Evolutionary conservation across 345 rosid genomes (phyloP).

Genomic region (Ceriops tagal): DNA sequence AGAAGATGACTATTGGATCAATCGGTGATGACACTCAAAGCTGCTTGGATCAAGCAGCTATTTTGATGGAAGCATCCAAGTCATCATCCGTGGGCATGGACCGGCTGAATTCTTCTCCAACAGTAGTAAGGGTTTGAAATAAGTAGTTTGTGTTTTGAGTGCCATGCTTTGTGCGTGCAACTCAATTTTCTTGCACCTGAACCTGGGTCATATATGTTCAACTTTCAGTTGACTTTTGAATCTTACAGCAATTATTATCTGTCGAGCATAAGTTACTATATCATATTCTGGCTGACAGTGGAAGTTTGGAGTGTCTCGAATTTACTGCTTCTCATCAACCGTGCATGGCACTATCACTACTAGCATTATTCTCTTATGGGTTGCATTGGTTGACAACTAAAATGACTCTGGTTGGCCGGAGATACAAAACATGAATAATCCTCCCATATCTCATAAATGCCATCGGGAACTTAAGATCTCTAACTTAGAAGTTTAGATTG

Average conservation of each 20-base stretch:
- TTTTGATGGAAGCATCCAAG: constrained; percentile 70
- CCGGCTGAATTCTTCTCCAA: constrained; percentile 71
- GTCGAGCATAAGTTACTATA: background rate
- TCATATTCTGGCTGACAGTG: background rate
- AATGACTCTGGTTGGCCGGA: too few species aligned
- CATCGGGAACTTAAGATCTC: too few species aligned
- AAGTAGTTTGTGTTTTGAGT: background rate
- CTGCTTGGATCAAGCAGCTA: constrained; percentile 80
- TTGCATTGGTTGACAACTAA: too few species aligned
- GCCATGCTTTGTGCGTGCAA: constrained; percentile 1
- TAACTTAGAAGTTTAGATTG: too few species aligned
- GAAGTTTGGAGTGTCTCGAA: background rate
- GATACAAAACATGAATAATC: too few species aligned
- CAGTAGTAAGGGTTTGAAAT: constrained; percentile 33
- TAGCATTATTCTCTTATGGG: too few species aligned
- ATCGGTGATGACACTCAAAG: constrained; percentile 77
- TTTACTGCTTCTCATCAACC: background rate
- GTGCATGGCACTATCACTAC: too few species aligned
- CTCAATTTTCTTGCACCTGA: background rate
- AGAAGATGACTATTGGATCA: constrained; percentile 58
- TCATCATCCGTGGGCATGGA: constrained; percentile 66
- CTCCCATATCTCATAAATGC: too few species aligned
- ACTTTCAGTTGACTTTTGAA: background rate
- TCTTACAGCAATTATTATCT: background rate
- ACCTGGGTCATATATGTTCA: background rate